Evolutionary conservation across 345 rosid genomes (phyloP).

Genomic region (Triadica sebifera): DNA sequence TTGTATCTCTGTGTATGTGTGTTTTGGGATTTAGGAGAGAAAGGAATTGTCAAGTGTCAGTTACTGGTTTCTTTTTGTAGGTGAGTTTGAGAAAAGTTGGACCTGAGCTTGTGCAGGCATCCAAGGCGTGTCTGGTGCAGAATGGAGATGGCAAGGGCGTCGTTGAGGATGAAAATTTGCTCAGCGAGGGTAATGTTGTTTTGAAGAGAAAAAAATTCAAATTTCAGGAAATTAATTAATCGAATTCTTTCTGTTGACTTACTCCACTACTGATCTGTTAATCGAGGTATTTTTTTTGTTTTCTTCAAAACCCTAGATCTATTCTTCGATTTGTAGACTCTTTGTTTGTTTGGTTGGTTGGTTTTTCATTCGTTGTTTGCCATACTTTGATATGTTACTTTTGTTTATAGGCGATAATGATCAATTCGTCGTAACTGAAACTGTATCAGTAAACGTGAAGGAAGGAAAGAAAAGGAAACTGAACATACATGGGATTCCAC

Average conservation of each 20-base stretch:
- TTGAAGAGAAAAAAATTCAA: conserved; percentile 16
- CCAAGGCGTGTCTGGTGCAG: conserved; percentile 28
- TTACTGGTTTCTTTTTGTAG: conserved; percentile 34
- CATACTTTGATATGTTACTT: too few species aligned
- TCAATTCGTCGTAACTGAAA: neutral
- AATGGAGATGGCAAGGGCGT: conserved; percentile 21
- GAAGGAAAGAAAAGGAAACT: neutral
- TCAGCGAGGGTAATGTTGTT: conserved; percentile 6
- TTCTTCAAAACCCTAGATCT: too few species aligned
- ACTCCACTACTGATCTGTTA: too few species aligned
- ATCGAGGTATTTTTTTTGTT: too few species aligned
- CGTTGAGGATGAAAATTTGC: conserved; percentile 12
- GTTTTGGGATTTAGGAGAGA: conserved; percentile 21
- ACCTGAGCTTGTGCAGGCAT: conserved; percentile 23
- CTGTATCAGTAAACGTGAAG: neutral
- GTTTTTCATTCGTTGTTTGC: too few species aligned
- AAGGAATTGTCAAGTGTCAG: conserved; percentile 6
- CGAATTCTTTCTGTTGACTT: too few species aligned
- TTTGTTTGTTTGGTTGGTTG: too few species aligned
- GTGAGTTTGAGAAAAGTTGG: conserved; percentile 50
- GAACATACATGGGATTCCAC: conserved; percentile 57
- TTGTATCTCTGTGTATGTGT: too few species aligned
- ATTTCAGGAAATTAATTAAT: too few species aligned
- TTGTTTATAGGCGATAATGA: conserved; percentile 27
- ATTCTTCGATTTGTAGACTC: too few species aligned